Percentiles rank a stretch among this genome's conserved stretches.
phyloP scores from a whole-genome alignment of 2,329 filamentous ascomycete genomes.

The Phyllosticta citriasiana region DNA sequence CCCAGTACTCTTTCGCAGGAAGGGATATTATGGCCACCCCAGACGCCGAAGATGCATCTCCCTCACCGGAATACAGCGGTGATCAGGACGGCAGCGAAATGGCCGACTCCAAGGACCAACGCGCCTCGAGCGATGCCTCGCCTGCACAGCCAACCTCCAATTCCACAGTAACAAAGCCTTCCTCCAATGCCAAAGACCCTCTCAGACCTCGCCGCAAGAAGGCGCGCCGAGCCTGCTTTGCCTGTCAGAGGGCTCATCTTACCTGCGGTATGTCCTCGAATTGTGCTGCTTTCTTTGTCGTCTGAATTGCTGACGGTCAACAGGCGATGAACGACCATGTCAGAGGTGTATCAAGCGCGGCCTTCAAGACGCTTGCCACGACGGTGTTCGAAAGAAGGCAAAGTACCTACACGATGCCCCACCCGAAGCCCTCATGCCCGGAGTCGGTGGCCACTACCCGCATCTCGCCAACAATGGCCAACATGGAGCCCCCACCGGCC shows the following conservation, averaged over 20 bases:
- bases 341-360: constrained; percentile 89
- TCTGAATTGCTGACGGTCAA: constrained; percentile 13
- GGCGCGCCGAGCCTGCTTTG: constrained; percentile 88
- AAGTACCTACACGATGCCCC: constrained; percentile 98
- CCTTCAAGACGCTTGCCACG: constrained; percentile 82
- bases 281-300: not conserved
- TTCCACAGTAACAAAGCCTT: constrained; percentile 22
- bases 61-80: constrained; percentile 36
- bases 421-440: constrained; percentile 78
- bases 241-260: constrained; percentile 92
- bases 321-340: constrained; percentile 92
- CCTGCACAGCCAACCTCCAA: constrained; percentile 18
- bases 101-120: constrained; percentile 32
- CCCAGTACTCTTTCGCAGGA: constrained; percentile 13
- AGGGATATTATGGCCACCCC: constrained; percentile 39
- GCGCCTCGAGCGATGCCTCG: constrained; percentile 26
- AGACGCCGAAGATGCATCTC: constrained; percentile 37
- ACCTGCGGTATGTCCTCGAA: constrained; percentile 78
- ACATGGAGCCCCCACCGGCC: constrained; percentile 17
- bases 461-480: constrained; percentile 22
- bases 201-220: constrained; percentile 87
- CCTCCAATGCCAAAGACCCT: constrained; percentile 69
- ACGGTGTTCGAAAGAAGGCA: constrained; percentile 95
- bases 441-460: constrained; percentile 62
- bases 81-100: constrained; percentile 34